A percentile compares a stretch with the other conserved stretches of the same genome.
These are phyloP conservation scores for Geranium brycei DNA, from an alignment of 345 rosid genomes.

Conservation along the genomic window DNA sequence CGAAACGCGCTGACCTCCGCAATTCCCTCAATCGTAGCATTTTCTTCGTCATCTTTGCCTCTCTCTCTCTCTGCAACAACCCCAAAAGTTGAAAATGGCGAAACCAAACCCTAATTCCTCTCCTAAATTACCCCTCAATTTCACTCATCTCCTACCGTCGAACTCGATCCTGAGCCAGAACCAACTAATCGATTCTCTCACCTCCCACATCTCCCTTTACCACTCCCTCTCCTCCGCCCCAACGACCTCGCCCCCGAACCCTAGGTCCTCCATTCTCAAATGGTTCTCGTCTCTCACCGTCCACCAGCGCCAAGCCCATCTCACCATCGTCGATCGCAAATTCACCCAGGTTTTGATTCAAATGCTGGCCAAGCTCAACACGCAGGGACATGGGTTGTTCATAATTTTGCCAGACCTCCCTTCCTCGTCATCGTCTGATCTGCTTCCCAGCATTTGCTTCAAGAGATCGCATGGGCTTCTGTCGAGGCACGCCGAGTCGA, in stretches of 20 bases:
- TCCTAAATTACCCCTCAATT: background rate
- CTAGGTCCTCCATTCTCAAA: slow-evolving; percentile 57
- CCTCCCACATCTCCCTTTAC: slow-evolving; percentile 84
- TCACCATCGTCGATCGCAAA: slow-evolving; percentile 49
- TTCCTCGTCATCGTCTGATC: slow-evolving; percentile 22
- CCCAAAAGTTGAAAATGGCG: slow-evolving; percentile 16
- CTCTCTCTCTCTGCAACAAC: no score
- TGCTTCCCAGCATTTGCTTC: slow-evolving; percentile 66
- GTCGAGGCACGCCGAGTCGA: slow-evolving; percentile 50
- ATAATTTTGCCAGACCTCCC: slow-evolving; percentile 82
- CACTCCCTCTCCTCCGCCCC: slow-evolving; percentile 31
- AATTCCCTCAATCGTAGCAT: no score
- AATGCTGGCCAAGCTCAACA: slow-evolving; percentile 54
- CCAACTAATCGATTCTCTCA: slow-evolving; percentile 64
- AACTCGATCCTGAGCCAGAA: slow-evolving; percentile 36
- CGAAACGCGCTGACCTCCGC: no score
- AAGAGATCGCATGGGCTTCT: slow-evolving; percentile 64
- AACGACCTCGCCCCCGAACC: slow-evolving; percentile 20
- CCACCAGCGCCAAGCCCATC: slow-evolving; percentile 67
- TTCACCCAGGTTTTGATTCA: slow-evolving; percentile 55
- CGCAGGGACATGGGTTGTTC: slow-evolving; percentile 58
- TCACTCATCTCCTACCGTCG: slow-evolving; percentile 6
- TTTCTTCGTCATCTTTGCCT: no score
- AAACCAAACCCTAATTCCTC: slow-evolving; percentile 14
- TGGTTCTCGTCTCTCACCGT: slow-evolving; percentile 76